Base-by-base conservation (phyloP, 257 asterid genomes). In the Prunella vulgaris region DNA sequence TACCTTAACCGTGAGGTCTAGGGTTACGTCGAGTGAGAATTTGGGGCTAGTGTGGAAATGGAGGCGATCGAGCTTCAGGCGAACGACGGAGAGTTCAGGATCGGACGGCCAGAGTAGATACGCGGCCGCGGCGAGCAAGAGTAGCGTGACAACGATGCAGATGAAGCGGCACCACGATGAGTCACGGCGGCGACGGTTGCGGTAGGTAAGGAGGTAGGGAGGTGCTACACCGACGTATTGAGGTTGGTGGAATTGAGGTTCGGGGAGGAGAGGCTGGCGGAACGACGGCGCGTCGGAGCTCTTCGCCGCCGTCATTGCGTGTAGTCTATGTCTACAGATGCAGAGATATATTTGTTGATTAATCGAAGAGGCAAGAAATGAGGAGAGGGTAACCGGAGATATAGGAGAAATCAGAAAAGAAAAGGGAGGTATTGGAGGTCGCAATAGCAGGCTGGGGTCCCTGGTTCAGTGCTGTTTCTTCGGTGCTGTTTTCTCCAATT, bases 71-170 rank as follows among this genome's bases (percentile, higher is more conserved):
- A 92, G 85, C 20, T 56, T 81, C 70, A 90, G 77, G 40, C 91
- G 92, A 22, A 76, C 84, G 57, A 92, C 46, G 60, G 93, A 81
- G 76, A 92, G 76, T 1, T 85, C 70, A 1, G 98, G 98, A 57
- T 89, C 88, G 53, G 96, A 92, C 2, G 98, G 98, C 90, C 88
- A 92, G 53, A 92, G 72, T 60, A 92, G 64, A 75, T 81, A 88
- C 22, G 51, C 61, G 58, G 84, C 83, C 44, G 87, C 81, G 62
- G 49, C 69, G 77, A 87, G 73, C 85, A 84, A 38, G 60, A 88
- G 67, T 70, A 86, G 35, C 18, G 68, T 56, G 60, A 71, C 15
- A 35, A 76, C 57, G 76, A 71, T 40, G 78, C 82, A 82, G 80
- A 74, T 38, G 30, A 76, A 6, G 33, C 71, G 64, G 56, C 82